A percentile compares a stretch with the other conserved stretches of the same genome.
Evolutionary conservation across 2,329 filamentous ascomycete species (phyloP).

Genomic region (Emergomyces africanus): DNA sequence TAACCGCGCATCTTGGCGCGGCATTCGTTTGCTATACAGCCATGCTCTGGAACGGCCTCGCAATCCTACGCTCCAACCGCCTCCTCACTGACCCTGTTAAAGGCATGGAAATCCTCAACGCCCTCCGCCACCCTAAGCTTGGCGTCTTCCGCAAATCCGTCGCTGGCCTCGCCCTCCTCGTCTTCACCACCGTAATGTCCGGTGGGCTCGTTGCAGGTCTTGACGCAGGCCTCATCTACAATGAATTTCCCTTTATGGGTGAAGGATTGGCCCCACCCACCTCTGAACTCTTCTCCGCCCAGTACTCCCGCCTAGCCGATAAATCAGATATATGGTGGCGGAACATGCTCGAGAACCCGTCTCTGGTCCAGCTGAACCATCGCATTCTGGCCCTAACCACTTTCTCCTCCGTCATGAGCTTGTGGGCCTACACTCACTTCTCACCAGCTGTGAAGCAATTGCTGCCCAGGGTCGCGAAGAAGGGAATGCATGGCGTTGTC

Average conservation of each 20-base stretch:
- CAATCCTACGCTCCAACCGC: conserved; percentile 65
- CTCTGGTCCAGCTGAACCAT: conserved; percentile 89
- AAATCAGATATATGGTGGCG: conserved; percentile 84
- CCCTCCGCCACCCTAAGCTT: conserved; percentile 55
- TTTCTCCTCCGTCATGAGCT: conserved; percentile 63
- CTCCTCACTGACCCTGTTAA: conserved; percentile 55
- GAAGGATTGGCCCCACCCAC: conserved; percentile 66
- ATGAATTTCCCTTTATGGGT: conserved; percentile 96
- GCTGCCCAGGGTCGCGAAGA: conserved; percentile 45
- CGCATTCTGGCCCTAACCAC: conserved; percentile 83
- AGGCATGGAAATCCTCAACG: conserved; percentile 47
- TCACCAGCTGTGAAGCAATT: conserved; percentile 49
- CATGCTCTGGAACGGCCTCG: conserved; percentile 83
- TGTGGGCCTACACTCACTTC: conserved; percentile 70
- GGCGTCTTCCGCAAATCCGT: conserved; percentile 61
- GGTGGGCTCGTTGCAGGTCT: conserved; percentile 88
- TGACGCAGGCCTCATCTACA: conserved; percentile 95
- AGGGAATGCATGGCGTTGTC: conserved; percentile 64
- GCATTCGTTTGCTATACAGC: conserved; percentile 88
- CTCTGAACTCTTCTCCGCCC: conserved; percentile 70
- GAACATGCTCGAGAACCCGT: conserved; percentile 95
- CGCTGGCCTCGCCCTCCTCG: conserved; percentile 55
- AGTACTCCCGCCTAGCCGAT: conserved; percentile 71
- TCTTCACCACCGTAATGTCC: conserved; percentile 86
- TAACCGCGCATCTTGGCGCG: conserved; percentile 77